Evolutionary conservation across 78 protist genomes (phyloP).

Genomic region (Dictyostelium firmibasis): DNA sequence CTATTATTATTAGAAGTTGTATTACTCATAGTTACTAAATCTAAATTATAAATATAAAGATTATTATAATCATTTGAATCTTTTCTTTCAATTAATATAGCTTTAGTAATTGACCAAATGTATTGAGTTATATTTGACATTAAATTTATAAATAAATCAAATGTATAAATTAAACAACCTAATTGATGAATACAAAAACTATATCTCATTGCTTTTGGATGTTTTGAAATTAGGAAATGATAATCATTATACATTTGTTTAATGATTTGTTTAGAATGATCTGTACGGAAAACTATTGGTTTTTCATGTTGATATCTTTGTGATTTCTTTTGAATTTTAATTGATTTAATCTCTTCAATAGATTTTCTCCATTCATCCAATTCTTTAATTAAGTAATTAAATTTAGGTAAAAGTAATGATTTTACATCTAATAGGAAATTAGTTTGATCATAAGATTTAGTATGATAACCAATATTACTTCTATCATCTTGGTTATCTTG

Average conservation of each 20-base stretch:
- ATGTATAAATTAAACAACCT: slow-evolving; percentile 13
- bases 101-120: background rate
- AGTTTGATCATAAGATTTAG: background rate
- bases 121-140: background rate
- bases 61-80: background rate
- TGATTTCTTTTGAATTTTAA: background rate
- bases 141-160: slow-evolving; percentile 9
- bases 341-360: background rate
- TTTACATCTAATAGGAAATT: background rate
- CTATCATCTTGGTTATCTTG: background rate
- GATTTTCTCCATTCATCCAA: background rate
- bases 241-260: background rate
- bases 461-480: background rate
- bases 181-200: slow-evolving; percentile 2
- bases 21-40: background rate
- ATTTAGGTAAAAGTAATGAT: background rate
- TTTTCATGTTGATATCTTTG: background rate
- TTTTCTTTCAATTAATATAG: background rate
- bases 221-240: background rate
- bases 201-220: background rate
- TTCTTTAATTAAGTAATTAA: background rate
- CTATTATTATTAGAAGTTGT: background rate
- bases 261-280: background rate
- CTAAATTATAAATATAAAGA: background rate
- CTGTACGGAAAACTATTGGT: background rate